Percentiles rank a stretch among this genome's conserved stretches.
Conservation (phyloP, 805 yeast genomes). For the Kuraishia borneana region DNA sequence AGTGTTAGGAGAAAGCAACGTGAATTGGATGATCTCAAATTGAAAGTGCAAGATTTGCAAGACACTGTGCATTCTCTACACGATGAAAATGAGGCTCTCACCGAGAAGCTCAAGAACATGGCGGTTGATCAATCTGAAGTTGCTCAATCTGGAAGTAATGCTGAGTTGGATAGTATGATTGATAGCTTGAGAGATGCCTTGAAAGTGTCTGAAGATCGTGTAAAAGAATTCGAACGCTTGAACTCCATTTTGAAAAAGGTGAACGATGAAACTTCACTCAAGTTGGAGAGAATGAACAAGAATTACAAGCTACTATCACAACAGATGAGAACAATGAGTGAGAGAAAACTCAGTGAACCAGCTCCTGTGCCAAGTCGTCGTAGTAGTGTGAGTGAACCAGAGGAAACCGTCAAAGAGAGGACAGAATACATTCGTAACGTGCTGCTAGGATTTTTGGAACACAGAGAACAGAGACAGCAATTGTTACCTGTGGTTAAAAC, state of each 20-base stretch:
- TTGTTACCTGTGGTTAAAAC: slow-evolving; percentile 79
- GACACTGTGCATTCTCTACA: slow-evolving; percentile 7
- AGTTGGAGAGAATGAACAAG: slow-evolving; percentile 57
- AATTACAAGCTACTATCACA: slow-evolving; percentile 55
- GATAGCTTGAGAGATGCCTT: slow-evolving; percentile 43
- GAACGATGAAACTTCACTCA: slow-evolving; percentile 58
- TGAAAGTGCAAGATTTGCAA: slow-evolving; percentile 27
- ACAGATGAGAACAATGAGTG: slow-evolving; percentile 39
- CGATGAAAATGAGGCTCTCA: neutral
- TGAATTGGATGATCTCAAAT: slow-evolving; percentile 53
- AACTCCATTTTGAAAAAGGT: slow-evolving; percentile 43
- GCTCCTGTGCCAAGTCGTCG: neutral
- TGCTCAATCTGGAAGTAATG: neutral
- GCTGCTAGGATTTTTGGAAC: slow-evolving; percentile 82
- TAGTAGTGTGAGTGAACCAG: neutral
- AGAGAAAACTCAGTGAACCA: slow-evolving; percentile 7
- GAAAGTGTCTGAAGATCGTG: slow-evolving; percentile 34
- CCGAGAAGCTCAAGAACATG: slow-evolving; percentile 17
- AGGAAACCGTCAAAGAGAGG: slow-evolving; percentile 27
- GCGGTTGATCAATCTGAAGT: neutral
- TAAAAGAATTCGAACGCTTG: slow-evolving; percentile 43
- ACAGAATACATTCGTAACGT: slow-evolving; percentile 83
- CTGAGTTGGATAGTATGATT: slow-evolving; percentile 8
- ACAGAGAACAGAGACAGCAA: slow-evolving; percentile 80
- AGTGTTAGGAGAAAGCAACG: slow-evolving; percentile 44